Evolutionary conservation across 2,329 filamentous ascomycete species (phyloP), one percentile per base, ranked within the genome.

Genomic region (Echinosphaeria canescens): DNA sequence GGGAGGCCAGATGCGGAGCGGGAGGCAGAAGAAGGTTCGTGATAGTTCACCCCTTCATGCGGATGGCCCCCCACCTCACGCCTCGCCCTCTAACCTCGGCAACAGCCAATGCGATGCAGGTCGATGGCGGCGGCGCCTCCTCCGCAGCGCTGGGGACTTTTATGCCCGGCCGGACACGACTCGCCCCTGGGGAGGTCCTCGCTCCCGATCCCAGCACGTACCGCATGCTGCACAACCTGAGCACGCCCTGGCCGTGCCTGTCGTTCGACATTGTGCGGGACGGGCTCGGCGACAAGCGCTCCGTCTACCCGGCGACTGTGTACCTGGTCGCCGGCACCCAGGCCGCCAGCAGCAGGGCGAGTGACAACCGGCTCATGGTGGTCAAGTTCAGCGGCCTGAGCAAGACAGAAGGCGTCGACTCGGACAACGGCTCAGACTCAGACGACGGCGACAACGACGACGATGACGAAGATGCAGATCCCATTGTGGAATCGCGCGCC

Each of bases 321-420:
- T 98, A 95, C 53, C 75, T 84, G 9, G 84, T 95, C 17, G 74
- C 82, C 12, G 88, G 88, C 32, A 98, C 88, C 10, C 88, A 98
- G 55, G 88, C 88, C 22, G 84, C 85, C 39, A 58, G 53, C 31
- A 57, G 59, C 26, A 64, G 71, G 37, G 62, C 75, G 26, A 75
- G 71, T 47, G 88, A 98, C 43, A 98, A 98, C 49, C 72, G 90
- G 50, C 57, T 98, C 42, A 74, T 95, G 69, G 72, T 95, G 22
- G 80, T 93, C 67, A 95, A 95, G 55, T 73, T 98, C 46, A 92
- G 82, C 43, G 79, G 84, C 11, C 57, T 98, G 34, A 80, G 79
- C 44, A 74, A 72, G 44, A 93, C 88, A 73, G 78, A 91, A 42
- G 62, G 65, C 31, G 66, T 62, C 3, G 53, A 59, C 13, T 73